These are phyloP conservation scores for Sporothrix inflata DNA, from an alignment of 2,329 filamentous ascomycete genomes.

Conservation along the genomic window DNA sequence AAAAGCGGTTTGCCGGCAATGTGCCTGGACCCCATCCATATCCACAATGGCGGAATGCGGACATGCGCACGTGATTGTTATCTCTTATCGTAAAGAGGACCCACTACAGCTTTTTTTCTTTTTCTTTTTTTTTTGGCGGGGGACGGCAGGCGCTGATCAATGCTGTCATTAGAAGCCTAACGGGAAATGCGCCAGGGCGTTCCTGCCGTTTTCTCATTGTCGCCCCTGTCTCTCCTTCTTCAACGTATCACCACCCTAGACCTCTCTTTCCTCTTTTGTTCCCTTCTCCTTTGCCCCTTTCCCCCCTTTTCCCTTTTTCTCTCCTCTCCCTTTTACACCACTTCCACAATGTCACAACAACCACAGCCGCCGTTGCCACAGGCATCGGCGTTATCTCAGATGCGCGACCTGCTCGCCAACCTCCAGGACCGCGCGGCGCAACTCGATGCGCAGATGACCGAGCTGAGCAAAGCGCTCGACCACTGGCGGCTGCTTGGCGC, in stretches of 20 bases:
- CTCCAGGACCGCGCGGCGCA: conserved; percentile 75
- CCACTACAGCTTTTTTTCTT: background rate
- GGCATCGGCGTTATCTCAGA: conserved; percentile 6
- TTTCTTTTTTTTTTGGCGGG: background rate
- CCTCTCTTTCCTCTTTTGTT: background rate
- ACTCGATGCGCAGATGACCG: conserved; percentile 74
- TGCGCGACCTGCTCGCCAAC: conserved; percentile 60
- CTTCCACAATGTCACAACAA: conserved; percentile 16
- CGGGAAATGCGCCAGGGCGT: background rate
- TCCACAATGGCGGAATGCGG: background rate
- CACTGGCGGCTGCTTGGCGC: conserved; percentile 92
- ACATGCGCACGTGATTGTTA: background rate
- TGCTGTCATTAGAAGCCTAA: conserved; percentile 14
- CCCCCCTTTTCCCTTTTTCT: background rate
- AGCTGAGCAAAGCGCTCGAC: conserved; percentile 74
- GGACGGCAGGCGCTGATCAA: background rate
- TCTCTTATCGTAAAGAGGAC: conserved; percentile 10
- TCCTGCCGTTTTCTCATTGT: background rate
- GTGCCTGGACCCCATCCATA: background rate
- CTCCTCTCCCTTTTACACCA: background rate
- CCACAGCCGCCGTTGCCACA: conserved; percentile 8
- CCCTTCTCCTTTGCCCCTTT: background rate
- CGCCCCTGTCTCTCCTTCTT: conserved; percentile 1
- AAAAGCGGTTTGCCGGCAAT: background rate
- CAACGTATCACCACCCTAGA: background rate